A percentile compares a stretch with the other conserved stretches of the same genome.
These are phyloP conservation scores for Odontarrhena argentea DNA, from an alignment of 345 rosid species.

Conservation along the genomic window DNA sequence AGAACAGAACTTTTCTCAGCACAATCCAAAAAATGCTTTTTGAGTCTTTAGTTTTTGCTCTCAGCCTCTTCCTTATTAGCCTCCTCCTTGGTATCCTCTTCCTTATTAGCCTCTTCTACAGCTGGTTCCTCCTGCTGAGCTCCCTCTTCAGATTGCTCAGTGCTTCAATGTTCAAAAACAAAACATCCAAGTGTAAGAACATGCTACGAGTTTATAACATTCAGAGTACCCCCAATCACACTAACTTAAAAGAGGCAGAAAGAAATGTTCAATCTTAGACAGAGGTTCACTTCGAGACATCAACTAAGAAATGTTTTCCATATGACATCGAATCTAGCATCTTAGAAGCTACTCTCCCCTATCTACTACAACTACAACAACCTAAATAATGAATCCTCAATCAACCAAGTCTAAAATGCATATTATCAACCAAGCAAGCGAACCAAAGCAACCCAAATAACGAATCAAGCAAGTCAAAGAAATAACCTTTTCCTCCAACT, in stretches of 20 bases:
- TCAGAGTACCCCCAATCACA: background rate
- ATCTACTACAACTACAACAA: background rate
- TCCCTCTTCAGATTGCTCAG: conserved; percentile 31
- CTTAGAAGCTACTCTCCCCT: background rate
- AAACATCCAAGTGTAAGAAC: conserved; percentile 8
- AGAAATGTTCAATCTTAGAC: background rate
- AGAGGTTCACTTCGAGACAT: background rate
- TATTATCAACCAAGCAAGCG: conserved; percentile 1
- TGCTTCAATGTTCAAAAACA: conserved; percentile 30
- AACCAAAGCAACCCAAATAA: background rate
- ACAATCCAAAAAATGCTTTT: conserved; percentile 3
- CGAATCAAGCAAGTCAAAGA: conserved; percentile 36
- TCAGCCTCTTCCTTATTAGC: conserved; percentile 10
- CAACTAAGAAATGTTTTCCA: background rate
- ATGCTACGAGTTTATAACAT: background rate
- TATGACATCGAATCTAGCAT: background rate
- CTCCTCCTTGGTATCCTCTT: conserved; percentile 18
- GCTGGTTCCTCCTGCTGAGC: conserved; percentile 21
- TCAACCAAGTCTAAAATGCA: conserved; percentile 1
- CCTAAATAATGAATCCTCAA: too few relatives aligned
- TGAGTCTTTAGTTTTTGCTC: conserved; percentile 18
- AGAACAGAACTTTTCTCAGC: conserved; percentile 8
- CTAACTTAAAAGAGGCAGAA: background rate
- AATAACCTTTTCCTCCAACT: conserved; percentile 61
- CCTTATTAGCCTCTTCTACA: conserved; percentile 24